Evolutionary conservation across 805 yeast species (phyloP).

Genomic region (Metschnikowia picachoensis): DNA sequence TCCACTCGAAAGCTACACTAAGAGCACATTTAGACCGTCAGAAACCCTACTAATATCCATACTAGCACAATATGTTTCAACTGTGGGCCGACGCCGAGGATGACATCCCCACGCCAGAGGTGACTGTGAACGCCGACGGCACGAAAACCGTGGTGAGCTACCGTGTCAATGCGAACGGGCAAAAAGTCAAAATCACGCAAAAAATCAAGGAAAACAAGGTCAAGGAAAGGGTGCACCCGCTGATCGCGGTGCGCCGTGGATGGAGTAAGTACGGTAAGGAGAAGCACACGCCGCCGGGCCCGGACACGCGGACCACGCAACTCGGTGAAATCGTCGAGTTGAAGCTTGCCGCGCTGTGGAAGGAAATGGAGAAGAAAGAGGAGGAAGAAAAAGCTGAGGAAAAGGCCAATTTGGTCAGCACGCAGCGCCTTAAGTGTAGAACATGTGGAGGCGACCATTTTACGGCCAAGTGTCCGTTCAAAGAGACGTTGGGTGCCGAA

Average conservation of each 20-base stretch:
- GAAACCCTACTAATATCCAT: not conserved
- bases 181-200: slow-evolving; percentile 84
- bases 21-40: not conserved
- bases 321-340: slow-evolving; percentile 80
- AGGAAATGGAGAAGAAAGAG: slow-evolving; percentile 69
- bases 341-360: slow-evolving; percentile 73
- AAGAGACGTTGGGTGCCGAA: slow-evolving; percentile 70
- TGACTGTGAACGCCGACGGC: slow-evolving; percentile 78
- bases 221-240: slow-evolving; percentile 77
- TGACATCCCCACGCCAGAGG: slow-evolving; percentile 68
- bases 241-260: slow-evolving; percentile 80
- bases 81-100: slow-evolving; percentile 76
- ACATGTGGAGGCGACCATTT: slow-evolving; percentile 91
- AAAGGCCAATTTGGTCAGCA: slow-evolving; percentile 34
- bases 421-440: slow-evolving; percentile 68
- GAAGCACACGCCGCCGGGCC: slow-evolving; percentile 69
- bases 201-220: slow-evolving; percentile 72
- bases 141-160: slow-evolving; percentile 83
- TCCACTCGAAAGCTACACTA: not conserved
- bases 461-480: slow-evolving; percentile 94
- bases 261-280: slow-evolving; percentile 91
- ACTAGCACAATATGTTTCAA: slow-evolving; percentile 27
- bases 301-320: slow-evolving; percentile 83
- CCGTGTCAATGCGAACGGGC: slow-evolving; percentile 70
- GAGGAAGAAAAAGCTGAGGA: slow-evolving; percentile 51